Conservation (phyloP, 495 filamentous ascomycete species). For the Sabuloglossum arenarium region DNA sequence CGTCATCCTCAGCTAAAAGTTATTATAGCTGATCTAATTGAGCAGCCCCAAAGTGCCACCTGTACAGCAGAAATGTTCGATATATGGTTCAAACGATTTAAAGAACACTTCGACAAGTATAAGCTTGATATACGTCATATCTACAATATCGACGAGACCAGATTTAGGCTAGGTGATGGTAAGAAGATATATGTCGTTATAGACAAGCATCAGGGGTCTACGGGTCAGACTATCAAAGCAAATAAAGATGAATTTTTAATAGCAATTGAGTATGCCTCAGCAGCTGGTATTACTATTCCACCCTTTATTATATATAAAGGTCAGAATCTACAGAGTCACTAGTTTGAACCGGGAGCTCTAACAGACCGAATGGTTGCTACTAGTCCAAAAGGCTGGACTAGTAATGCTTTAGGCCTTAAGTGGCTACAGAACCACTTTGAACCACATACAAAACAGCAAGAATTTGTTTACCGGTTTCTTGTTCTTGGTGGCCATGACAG, state of each 20-base stretch:
- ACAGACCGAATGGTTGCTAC: neutral
- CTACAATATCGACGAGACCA: conserved; percentile 2
- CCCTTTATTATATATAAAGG: neutral
- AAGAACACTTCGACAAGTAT: neutral
- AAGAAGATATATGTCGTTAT: neutral
- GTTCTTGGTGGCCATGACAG: neutral
- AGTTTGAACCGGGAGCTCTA: neutral
- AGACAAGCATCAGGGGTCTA: neutral
- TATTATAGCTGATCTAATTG: neutral
- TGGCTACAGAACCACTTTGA: neutral
- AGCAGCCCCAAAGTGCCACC: neutral
- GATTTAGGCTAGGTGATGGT: neutral
- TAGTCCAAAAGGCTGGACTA: neutral
- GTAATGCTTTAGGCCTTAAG: neutral
- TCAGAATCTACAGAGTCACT: neutral
- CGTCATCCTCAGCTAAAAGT: neutral
- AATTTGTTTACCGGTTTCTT: neutral
- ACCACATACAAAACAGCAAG: neutral
- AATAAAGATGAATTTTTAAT: neutral
- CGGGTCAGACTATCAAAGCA: neutral
- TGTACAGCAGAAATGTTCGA: neutral
- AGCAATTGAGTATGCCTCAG: neutral
- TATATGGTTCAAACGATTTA: neutral
- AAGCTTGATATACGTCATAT: neutral
- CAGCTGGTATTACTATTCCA: neutral